A percentile compares a stretch with the other conserved stretches of the same genome.
Evolutionary conservation across 768 basidiomycete genomes (phyloP).

Genomic region (Psilocybe cyanescens): DNA sequence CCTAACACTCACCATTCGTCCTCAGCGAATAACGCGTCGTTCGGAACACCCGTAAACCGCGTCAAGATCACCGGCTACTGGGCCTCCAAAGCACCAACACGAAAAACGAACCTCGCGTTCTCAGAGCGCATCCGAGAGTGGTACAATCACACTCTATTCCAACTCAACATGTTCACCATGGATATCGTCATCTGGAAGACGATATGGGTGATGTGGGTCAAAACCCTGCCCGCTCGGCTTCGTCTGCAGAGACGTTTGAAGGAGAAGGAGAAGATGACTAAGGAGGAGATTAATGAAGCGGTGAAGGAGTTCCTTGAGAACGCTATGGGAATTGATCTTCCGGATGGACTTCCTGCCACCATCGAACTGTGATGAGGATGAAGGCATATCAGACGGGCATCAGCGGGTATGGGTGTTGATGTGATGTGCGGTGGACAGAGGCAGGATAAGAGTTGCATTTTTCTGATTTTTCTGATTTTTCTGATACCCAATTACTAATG

Average conservation of each 20-base stretch:
- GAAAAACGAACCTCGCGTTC: slow-evolving; percentile 44
- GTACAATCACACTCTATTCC: slow-evolving; percentile 65
- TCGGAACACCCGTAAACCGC: slow-evolving; percentile 87
- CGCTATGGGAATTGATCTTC: slow-evolving; percentile 78
- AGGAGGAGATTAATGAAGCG: slow-evolving; percentile 78
- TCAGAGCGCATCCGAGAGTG: slow-evolving; percentile 51
- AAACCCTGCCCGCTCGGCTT: slow-evolving; percentile 38
- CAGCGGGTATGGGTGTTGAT: background rate
- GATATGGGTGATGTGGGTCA: slow-evolving; percentile 54
- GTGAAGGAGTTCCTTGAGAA: slow-evolving; percentile 75
- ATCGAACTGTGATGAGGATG: background rate
- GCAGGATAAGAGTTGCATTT: no score
- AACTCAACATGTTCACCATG: slow-evolving; percentile 62
- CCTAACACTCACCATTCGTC: slow-evolving; percentile 3
- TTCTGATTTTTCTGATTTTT: no score
- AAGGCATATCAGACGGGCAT: background rate
- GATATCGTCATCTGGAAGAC: slow-evolving; percentile 76
- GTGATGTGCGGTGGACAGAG: no score
- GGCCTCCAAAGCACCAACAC: slow-evolving; percentile 70
- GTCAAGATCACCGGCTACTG: slow-evolving; percentile 88
- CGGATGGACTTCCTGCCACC: slow-evolving; percentile 29
- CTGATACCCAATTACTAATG: no score
- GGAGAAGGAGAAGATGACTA: slow-evolving; percentile 55
- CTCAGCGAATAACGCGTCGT: slow-evolving; percentile 75
- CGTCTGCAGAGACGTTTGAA: slow-evolving; percentile 45